A percentile compares a stretch with the other conserved stretches of the same genome.
Evolutionary conservation across 176 grass and related monocot species (phyloP).

Genomic region (Triticum turgidum): DNA sequence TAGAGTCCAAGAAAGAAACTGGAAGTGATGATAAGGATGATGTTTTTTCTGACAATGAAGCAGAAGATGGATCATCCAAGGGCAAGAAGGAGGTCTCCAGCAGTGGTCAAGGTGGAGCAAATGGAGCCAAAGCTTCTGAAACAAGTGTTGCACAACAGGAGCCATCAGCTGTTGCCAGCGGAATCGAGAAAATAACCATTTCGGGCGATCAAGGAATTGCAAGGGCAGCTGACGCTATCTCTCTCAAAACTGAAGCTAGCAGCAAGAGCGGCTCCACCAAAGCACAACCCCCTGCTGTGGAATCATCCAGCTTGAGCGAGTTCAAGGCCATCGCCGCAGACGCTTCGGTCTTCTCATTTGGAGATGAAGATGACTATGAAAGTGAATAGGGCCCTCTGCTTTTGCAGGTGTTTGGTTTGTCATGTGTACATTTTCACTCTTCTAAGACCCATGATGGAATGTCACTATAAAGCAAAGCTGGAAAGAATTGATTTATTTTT

Average conservation of each 20-base stretch:
- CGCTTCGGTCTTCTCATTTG: constrained; percentile 85
- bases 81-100: constrained; percentile 35
- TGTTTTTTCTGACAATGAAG: constrained; percentile 79
- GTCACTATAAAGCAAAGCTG: background rate
- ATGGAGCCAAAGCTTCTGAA: constrained; percentile 55
- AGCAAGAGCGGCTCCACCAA: constrained; percentile 36
- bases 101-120: constrained; percentile 17
- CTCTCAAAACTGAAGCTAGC: constrained; percentile 44
- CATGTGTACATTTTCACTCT: constrained; percentile 44
- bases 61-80: constrained; percentile 65
- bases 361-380: constrained; percentile 93
- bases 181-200: constrained; percentile 55
- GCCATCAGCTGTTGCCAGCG: constrained; percentile 28
- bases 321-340: constrained; percentile 97
- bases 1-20: constrained; percentile 46
- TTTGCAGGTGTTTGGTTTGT: background rate
- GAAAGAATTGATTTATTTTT: constrained; percentile 43
- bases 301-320: constrained; percentile 71
- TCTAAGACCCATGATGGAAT: constrained; percentile 18
- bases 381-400: constrained; percentile 51
- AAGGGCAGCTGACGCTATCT: constrained; percentile 38
- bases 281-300: constrained; percentile 12
- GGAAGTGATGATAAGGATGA: constrained; percentile 76
- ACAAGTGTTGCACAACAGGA: constrained; percentile 32
- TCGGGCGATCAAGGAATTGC: constrained; percentile 40